Conservation (phyloP, 2,329 filamentous ascomycete genomes). For the Grosmannia penicillata region DNA sequence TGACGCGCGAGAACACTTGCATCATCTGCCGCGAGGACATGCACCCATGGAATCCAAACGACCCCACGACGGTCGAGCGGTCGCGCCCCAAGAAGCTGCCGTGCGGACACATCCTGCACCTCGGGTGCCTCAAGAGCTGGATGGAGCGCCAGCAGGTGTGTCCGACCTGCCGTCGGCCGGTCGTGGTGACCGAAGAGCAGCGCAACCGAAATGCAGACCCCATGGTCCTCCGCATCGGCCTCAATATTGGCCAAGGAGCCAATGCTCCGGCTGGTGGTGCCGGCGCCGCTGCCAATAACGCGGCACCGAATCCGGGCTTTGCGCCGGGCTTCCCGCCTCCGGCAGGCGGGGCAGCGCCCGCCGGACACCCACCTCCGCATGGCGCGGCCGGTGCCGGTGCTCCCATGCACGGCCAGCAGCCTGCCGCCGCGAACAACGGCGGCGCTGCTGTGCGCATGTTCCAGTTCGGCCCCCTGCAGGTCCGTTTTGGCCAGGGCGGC, state of each 20-base stretch:
- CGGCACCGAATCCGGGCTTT: neutral
- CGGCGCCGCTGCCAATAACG: slow-evolving; percentile 1
- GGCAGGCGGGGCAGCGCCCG: neutral
- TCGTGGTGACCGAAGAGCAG: slow-evolving; percentile 39
- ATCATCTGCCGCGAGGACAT: slow-evolving; percentile 97
- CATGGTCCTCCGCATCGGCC: slow-evolving; percentile 18
- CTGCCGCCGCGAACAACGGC: neutral
- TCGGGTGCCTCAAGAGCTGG: slow-evolving; percentile 92
- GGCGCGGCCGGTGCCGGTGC: neutral
- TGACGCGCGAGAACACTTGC: slow-evolving; percentile 77
- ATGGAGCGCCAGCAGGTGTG: slow-evolving; percentile 94
- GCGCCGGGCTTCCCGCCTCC: too few relatives aligned
- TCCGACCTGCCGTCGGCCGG: slow-evolving; percentile 79
- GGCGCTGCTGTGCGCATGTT: slow-evolving; percentile 17
- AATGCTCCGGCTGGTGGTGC: slow-evolving; percentile 13
- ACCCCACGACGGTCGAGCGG: slow-evolving; percentile 62
- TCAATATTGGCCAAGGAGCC: slow-evolving; percentile 12
- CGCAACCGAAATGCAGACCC: slow-evolving; percentile 19
- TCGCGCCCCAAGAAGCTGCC: slow-evolving; percentile 88
- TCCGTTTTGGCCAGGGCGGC: slow-evolving; percentile 63
- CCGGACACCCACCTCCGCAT: neutral
- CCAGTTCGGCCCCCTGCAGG: slow-evolving; percentile 52
- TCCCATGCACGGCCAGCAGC: neutral
- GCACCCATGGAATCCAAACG: slow-evolving; percentile 56
- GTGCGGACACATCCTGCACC: slow-evolving; percentile 88